Evolutionary conservation across 2,329 filamentous ascomycete genomes (phyloP).

Genomic region (Westerdykella sp.): DNA sequence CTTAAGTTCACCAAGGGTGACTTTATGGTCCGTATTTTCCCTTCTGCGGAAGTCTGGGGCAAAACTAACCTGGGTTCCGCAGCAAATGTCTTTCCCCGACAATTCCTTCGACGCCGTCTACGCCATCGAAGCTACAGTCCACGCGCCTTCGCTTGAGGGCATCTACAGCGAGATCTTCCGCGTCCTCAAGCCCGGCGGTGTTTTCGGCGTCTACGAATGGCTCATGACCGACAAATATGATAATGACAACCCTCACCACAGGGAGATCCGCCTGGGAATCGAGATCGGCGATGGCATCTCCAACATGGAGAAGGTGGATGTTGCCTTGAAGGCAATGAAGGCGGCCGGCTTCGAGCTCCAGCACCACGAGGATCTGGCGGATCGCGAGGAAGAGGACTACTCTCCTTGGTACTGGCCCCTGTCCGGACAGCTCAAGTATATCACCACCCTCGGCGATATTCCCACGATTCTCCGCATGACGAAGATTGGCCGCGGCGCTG

Average conservation of each 20-base stretch:
- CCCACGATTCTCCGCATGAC: constrained; percentile 87
- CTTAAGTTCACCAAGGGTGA: constrained; percentile 88
- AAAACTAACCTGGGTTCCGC: constrained; percentile 6
- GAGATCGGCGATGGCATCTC: constrained; percentile 95
- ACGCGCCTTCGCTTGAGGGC: constrained; percentile 82
- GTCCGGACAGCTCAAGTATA: constrained; percentile 76
- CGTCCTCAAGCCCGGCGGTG: constrained; percentile 89
- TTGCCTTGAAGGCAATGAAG: constrained; percentile 76
- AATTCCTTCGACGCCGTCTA: constrained; percentile 93
- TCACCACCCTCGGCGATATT: constrained; percentile 71
- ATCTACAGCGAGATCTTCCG: constrained; percentile 94
- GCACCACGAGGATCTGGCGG: constrained; percentile 79
- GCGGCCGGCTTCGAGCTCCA: constrained; percentile 79
- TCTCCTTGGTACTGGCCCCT: constrained; percentile 94
- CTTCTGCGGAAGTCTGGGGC: neutral
- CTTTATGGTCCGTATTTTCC: constrained; percentile 63
- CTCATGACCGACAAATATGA: constrained; percentile 96
- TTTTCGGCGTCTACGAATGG: constrained; percentile 98
- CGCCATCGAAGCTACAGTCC: constrained; percentile 93
- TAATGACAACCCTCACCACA: constrained; percentile 78
- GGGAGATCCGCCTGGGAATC: constrained; percentile 86
- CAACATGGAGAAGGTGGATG: constrained; percentile 87
- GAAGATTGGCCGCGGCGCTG: constrained; percentile 66
- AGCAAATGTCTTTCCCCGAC: constrained; percentile 93
- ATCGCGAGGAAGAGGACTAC: constrained; percentile 63